Evolutionary conservation across 305 asterid genomes (phyloP).

Genomic region (Vinca major): DNA sequence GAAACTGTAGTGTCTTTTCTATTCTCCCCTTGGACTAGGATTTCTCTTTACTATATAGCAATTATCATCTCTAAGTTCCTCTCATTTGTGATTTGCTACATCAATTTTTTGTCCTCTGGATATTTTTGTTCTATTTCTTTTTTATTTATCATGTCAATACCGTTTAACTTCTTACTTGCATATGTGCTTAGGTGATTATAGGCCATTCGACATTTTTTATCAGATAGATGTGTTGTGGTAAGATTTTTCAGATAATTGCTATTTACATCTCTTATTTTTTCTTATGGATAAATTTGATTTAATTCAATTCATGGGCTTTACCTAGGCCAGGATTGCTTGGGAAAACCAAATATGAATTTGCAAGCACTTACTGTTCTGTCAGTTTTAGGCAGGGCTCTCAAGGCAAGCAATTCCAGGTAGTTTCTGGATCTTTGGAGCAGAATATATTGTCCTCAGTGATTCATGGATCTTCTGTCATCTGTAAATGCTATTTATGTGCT

Average conservation of each 20-base stretch:
- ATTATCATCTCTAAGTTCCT: background rate
- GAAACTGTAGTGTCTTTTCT: background rate
- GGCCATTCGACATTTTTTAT: conserved; percentile 95
- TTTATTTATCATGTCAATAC: conserved; percentile 13
- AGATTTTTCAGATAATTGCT: conserved; percentile 27
- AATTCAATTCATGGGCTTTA: conserved; percentile 15
- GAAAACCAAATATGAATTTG: conserved; percentile 70
- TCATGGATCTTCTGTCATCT: background rate
- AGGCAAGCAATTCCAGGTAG: conserved; percentile 67
- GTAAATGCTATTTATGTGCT: background rate
- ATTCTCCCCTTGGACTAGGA: background rate
- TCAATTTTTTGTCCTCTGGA: background rate
- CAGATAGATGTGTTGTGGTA: conserved; percentile 91
- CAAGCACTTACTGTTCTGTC: conserved; percentile 66
- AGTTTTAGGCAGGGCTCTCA: conserved; percentile 41
- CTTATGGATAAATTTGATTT: conserved; percentile 6
- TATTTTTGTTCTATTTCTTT: background rate
- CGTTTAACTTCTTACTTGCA: conserved; percentile 26
- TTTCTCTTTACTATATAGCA: background rate
- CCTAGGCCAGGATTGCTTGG: conserved; percentile 97
- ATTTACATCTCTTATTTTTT: conserved; percentile 5
- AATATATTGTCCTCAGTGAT: conserved; percentile 1
- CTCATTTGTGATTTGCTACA: background rate
- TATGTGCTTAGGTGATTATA: conserved; percentile 69
- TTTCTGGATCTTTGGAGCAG: conserved; percentile 17